Evolutionary conservation across 257 asterid genomes (phyloP).

Genomic region (Przewalskia tangutica): DNA sequence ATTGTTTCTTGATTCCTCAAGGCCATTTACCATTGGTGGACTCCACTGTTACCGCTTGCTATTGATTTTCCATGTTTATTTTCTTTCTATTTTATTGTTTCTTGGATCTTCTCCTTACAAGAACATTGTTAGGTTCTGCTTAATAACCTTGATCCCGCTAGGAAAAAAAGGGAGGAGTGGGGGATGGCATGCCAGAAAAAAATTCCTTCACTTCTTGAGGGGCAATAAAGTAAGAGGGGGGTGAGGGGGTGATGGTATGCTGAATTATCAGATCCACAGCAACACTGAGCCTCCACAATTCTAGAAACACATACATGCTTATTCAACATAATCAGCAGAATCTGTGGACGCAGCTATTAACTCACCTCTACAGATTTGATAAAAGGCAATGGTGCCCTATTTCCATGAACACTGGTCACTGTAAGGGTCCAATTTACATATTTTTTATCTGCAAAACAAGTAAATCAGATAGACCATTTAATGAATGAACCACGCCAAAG

Average conservation of each 20-base stretch:
- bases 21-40: background rate
- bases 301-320: background rate
- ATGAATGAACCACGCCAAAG: background rate
- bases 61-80: background rate
- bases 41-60: background rate
- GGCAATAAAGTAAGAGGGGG: background rate
- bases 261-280: background rate
- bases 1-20: background rate
- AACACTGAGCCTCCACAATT: background rate
- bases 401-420: constrained; percentile 80
- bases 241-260: too few relatives aligned
- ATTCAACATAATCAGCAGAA: background rate
- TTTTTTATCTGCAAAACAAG: constrained; percentile 51
- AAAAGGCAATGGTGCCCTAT: constrained; percentile 79
- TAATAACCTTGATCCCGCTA: background rate
- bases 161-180: background rate
- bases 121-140: too few relatives aligned
- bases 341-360: background rate
- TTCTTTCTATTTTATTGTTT: background rate
- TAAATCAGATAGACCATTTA: background rate
- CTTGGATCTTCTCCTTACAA: background rate
- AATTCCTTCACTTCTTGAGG: background rate
- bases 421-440: constrained; percentile 84
- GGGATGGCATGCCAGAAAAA: background rate
- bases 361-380: constrained; percentile 71